Evolutionary conservation across 1,284 basidiomycete genomes (phyloP).

Genomic region (Ganoderma lucidum): DNA sequence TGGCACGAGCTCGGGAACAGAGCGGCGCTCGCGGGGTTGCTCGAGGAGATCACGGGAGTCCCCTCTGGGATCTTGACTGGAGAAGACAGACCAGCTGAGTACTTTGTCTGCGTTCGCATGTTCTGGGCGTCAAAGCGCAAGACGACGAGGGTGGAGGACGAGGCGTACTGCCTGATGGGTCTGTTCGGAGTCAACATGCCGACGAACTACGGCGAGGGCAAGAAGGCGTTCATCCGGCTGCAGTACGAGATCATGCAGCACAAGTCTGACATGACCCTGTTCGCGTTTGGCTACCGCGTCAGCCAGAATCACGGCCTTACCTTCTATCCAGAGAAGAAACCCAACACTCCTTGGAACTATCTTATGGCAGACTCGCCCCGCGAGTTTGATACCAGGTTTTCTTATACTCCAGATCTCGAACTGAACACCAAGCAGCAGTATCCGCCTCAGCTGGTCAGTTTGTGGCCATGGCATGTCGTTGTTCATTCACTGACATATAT

Average conservation of each 20-base stretch:
- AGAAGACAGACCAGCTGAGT: background rate
- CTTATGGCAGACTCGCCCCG: background rate
- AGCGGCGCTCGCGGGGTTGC: background rate
- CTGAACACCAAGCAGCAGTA: too few relatives aligned
- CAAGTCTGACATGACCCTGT: background rate
- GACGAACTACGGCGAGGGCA: background rate
- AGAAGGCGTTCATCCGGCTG: background rate
- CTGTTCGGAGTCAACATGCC: background rate
- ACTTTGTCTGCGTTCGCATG: background rate
- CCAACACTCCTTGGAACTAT: too few relatives aligned
- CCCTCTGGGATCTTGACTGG: background rate
- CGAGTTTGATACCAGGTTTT: background rate
- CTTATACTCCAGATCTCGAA: background rate
- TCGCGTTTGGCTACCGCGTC: background rate
- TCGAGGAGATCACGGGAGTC: background rate
- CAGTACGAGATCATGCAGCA: background rate
- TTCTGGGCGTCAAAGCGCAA: background rate
- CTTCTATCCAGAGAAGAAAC: too few relatives aligned
- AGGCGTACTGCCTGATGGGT: background rate
- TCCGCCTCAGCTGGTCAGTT: background rate
- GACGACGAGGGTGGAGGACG: constrained; percentile 1
- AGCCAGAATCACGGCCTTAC: background rate
- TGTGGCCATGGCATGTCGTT: too few relatives aligned
- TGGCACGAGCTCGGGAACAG: background rate
- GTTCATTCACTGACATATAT: too few relatives aligned